Evolutionary conservation across 805 yeast genomes (phyloP).

Genomic region (Candida easanensis): DNA sequence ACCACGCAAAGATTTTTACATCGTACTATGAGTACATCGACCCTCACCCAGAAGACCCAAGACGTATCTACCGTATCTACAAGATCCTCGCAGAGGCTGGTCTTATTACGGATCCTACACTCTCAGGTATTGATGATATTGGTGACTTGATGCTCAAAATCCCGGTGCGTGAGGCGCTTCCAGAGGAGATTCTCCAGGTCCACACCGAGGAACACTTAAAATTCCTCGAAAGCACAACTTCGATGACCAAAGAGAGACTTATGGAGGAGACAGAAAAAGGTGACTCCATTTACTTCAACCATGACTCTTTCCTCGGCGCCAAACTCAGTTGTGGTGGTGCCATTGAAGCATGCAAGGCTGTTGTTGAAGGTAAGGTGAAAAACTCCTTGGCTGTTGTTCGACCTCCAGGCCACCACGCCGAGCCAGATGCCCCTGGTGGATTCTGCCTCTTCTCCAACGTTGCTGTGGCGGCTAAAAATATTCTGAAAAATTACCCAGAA

Average conservation of each 20-base stretch:
- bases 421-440: slow-evolving; percentile 96
- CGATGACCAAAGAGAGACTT: slow-evolving; percentile 74
- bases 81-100: slow-evolving; percentile 95
- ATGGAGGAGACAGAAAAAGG: slow-evolving; percentile 84
- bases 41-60: slow-evolving; percentile 98
- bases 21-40: slow-evolving; percentile 92
- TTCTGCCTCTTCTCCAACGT: slow-evolving; percentile 95
- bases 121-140: slow-evolving; percentile 61
- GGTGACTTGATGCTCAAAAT: slow-evolving; percentile 87
- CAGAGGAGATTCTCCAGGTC: slow-evolving; percentile 81
- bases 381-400: slow-evolving; percentile 93
- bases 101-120: slow-evolving; percentile 74
- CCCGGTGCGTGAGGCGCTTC: slow-evolving; percentile 85
- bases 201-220: slow-evolving; percentile 80
- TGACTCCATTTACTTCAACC: slow-evolving; percentile 92
- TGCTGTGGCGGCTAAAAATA: slow-evolving; percentile 91
- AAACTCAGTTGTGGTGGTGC: slow-evolving; percentile 95
- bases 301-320: slow-evolving; percentile 84
- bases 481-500: slow-evolving; percentile 81
- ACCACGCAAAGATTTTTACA: slow-evolving; percentile 92
- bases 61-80: slow-evolving; percentile 91
- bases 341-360: slow-evolving; percentile 94
- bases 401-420: slow-evolving; percentile 99
- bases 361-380: slow-evolving; percentile 86
- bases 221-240: slow-evolving; percentile 69